Base-by-base conservation (phyloP, 2,329 filamentous ascomycete species). In the Cordyceps javanica region DNA sequence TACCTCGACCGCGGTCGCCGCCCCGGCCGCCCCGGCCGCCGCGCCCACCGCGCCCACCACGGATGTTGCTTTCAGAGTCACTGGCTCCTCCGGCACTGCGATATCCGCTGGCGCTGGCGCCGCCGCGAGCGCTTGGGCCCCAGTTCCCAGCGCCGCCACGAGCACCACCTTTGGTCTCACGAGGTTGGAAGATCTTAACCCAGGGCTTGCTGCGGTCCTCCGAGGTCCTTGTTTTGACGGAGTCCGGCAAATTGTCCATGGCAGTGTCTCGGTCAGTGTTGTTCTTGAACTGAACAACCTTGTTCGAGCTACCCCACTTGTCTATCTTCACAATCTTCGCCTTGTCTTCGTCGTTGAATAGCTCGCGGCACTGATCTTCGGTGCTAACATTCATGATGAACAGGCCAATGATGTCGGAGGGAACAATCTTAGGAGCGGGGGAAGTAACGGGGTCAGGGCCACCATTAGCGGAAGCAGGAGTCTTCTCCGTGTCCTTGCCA, bases 361-460 rank as follows among this genome's bases (percentile, higher is more conserved):
- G 79, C 34, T 90, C 86, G 58, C 88, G 87, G 38, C 90, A 88
- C 60, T 92, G 89, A 32, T 96, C 90, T 63, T 93, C 90, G 55
- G 83, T 88, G 66, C 86, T 89, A 23, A 92, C 86, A 67, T 92
- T 92, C 75, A 89, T 90, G 60, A 99, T 86, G 72, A 97, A 99
- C 21, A 99, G 82, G 50, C 90, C 93, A 66, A 91, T 87, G 64
- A 88, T 90, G 64, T 82, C 84, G 67, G 91, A 81, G 19, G 80
- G 74, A 45, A 78, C 68, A 36, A 75, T 81, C 69, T 89, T 87
- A 28, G 81, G 75, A 7, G 81, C 81, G 16, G 83, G 80, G 2
- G 83, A 83, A n/a, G 79, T 73, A 3, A 76, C 73, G 13, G 80
- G 73, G 46, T 84, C 82, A 5, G 79, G 70, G 13, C 73, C 76